Base-by-base conservation (phyloP, 441 rosid species). In the Erysimum cheiri region DNA sequence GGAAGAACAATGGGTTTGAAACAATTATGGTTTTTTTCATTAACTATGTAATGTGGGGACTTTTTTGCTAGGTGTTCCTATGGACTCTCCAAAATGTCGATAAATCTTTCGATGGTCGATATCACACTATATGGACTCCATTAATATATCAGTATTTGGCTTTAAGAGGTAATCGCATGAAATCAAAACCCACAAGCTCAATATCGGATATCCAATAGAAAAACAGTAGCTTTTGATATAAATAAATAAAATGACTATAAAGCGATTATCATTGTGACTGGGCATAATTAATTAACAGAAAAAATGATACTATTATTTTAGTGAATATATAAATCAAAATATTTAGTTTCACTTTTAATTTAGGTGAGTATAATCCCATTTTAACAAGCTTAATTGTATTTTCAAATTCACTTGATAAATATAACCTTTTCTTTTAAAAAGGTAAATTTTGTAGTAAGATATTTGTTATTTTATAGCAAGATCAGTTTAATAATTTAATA, bases 1-100 rank as follows among this genome's bases (percentile, higher is more conserved):
- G 63, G 71, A 55, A 32, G 55, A 55, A 67, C 24, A 67, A 43
- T 14, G 7, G 54, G 43, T 55, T 55, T 55, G 10, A 15, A 67
- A 67, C 55, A 67, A 44, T 32, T 61, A 40, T 53, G 8, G 6
- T 10, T 53, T 36, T 62, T 3, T 17, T 52, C 50, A 28, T 39
- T 15, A 8, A 12, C 52, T 40, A 67, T 29, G 22, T 40, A 28
- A 44, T 44, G 22, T 44, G 49, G 49, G 24, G 49, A 6, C 22
- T 8, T 19, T 15, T 15, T 44, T 7, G 11, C 3, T 7, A 7
- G 10, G 49, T 44, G 24, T 15, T 44, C 49, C 24, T 3, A 44
- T 14, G 47, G 19, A 43, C 47, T 43, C 47, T 43, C 47, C 8
- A n/a, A 14, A 43, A 43, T 44, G 49, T 44, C 24, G 8, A 44